Percentiles rank a stretch among this genome's conserved stretches.
Evolutionary conservation across 768 basidiomycete genomes (phyloP).

Genomic region (Crucibulum laeve): DNA sequence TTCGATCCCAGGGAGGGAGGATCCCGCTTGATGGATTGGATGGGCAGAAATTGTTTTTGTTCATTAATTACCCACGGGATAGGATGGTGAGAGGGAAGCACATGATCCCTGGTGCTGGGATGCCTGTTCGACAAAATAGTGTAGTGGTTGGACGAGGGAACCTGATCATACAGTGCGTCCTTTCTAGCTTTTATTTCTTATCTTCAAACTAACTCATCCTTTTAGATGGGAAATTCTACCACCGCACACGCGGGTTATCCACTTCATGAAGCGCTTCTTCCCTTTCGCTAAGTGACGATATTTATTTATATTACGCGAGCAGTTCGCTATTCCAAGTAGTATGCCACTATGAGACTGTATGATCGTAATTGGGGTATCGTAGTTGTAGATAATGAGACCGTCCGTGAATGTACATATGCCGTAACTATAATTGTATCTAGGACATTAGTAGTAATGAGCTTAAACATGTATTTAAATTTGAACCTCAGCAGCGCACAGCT

Average conservation of each 20-base stretch:
- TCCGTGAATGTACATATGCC: too few species aligned
- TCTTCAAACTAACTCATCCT: constrained; percentile 2
- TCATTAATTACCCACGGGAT: constrained; percentile 51
- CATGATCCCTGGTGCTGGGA: constrained; percentile 57
- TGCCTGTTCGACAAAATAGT: constrained; percentile 57
- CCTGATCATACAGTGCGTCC: constrained; percentile 55
- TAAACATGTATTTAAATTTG: too few species aligned
- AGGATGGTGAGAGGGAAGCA: constrained; percentile 44
- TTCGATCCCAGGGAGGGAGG: constrained; percentile 42
- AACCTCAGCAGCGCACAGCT: too few species aligned
- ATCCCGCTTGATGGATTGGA: constrained; percentile 54
- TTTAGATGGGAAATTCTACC: constrained; percentile 36
- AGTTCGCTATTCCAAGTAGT: too few species aligned
- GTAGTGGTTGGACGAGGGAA: constrained; percentile 55
- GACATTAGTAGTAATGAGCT: too few species aligned
- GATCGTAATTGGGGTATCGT: too few species aligned
- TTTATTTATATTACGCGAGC: too few species aligned
- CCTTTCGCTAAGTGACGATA: not conserved
- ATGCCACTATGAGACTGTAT: too few species aligned
- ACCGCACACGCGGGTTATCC: constrained; percentile 21
- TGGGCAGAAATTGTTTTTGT: constrained; percentile 45
- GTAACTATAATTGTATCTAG: too few species aligned
- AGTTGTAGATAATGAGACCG: too few species aligned
- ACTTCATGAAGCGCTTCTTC: constrained; percentile 24
- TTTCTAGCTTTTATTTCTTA: constrained; percentile 1